These are phyloP conservation scores for Colletotrichum orchidophilum DNA, from an alignment of 2,329 filamentous ascomycete species.

Conservation along the genomic window DNA sequence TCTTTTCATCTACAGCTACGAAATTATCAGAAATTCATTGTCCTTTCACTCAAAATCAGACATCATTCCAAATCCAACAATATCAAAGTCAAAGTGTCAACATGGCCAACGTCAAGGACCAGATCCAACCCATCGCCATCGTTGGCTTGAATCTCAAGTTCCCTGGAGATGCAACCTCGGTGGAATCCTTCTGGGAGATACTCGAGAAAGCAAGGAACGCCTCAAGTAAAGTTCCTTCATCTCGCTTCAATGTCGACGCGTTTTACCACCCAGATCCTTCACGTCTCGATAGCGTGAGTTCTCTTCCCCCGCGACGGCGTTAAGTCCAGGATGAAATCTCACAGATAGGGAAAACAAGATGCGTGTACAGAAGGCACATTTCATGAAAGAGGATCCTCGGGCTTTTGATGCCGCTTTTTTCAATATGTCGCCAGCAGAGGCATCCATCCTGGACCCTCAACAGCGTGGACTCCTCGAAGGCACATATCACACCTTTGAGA, in stretches of 20 bases:
- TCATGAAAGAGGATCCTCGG: slow-evolving; percentile 13
- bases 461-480: slow-evolving; percentile 60
- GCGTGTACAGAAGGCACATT: not conserved
- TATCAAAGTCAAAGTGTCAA: not conserved
- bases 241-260: slow-evolving; percentile 10
- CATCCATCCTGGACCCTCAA: slow-evolving; percentile 54
- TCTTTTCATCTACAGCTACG: too few relatives aligned
- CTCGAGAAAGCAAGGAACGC: not conserved
- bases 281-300: slow-evolving; percentile 11
- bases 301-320: too few relatives aligned
- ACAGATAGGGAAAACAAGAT: too few relatives aligned
- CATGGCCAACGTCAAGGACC: not conserved
- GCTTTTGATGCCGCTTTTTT: slow-evolving; percentile 23
- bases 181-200: slow-evolving; percentile 15
- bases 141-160: slow-evolving; percentile 37
- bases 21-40: too few relatives aligned
- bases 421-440: slow-evolving; percentile 19
- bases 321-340: too few relatives aligned
- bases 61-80: too few relatives aligned
- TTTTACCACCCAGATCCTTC: slow-evolving; percentile 11
- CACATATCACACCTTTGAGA: slow-evolving; percentile 60
- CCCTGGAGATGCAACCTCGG: slow-evolving; percentile 27
- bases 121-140: slow-evolving; percentile 35
- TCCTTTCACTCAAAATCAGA: too few relatives aligned
- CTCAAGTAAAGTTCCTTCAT: not conserved